These are phyloP conservation scores for Cercophora scortea DNA, from an alignment of 495 filamentous ascomycete species.

Conservation along the genomic window DNA sequence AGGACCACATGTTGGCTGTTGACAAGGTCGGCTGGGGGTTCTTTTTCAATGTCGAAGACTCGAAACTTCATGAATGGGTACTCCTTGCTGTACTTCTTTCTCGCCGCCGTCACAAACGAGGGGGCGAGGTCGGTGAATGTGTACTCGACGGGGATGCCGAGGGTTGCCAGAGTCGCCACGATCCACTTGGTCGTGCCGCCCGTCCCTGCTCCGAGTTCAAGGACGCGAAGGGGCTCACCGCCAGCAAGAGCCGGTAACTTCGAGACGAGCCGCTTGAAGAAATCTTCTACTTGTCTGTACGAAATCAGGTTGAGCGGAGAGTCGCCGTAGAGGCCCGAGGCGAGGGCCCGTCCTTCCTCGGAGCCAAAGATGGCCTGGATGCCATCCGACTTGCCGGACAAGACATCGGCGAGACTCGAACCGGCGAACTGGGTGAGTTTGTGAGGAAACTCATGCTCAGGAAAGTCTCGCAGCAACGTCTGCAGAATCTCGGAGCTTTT, in stretches of 20 bases:
- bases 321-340: conserved; percentile 3
- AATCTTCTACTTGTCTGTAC: too few relatives aligned
- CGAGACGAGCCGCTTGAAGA: too few relatives aligned
- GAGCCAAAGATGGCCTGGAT: conserved; percentile 4
- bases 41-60: conserved; percentile 38
- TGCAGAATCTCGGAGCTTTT: too few relatives aligned
- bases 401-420: conserved; percentile 4
- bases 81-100: conserved; percentile 19
- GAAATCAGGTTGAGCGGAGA: background rate
- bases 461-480: too few relatives aligned
- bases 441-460: too few relatives aligned
- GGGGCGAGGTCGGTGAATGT: conserved; percentile 46
- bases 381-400: conserved; percentile 4
- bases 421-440: conserved; percentile 2
- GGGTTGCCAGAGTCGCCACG: conserved; percentile 7
- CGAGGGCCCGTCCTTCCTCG: background rate
- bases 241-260: background rate
- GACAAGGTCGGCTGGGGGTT: conserved; percentile 41
- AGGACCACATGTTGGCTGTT: conserved; percentile 44
- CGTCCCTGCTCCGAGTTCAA: conserved; percentile 49
- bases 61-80: conserved; percentile 34
- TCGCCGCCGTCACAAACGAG: conserved; percentile 44
- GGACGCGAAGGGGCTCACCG: conserved; percentile 14
- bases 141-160: conserved; percentile 33
- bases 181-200: conserved; percentile 37